Conservation (phyloP, 345 rosid species). For the Orychophragmus violaceus region DNA sequence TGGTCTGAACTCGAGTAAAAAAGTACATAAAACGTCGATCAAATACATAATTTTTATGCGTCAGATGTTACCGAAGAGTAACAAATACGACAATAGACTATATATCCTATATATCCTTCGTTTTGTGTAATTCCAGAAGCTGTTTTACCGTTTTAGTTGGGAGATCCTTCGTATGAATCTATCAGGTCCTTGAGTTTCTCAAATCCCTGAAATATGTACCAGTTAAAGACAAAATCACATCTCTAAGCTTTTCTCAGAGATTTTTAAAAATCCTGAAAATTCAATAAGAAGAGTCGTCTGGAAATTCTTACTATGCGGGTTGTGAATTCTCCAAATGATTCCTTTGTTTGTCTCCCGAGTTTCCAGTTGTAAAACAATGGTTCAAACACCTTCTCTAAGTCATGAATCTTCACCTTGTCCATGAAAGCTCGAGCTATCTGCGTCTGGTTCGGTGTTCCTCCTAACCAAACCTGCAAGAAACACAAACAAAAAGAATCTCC, state of each 20-base stretch:
- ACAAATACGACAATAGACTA: constrained; percentile 19
- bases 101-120: background rate
- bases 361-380: constrained; percentile 88
- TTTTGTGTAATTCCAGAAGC: background rate
- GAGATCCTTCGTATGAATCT: constrained; percentile 56
- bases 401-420: constrained; percentile 86
- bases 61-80: constrained; percentile 43
- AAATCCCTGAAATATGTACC: constrained; percentile 51
- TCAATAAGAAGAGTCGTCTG: background rate
- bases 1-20: background rate
- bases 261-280: background rate
- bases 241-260: background rate
- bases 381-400: constrained; percentile 78
- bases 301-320: constrained; percentile 53
- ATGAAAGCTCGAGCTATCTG: constrained; percentile 65
- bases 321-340: constrained; percentile 82
- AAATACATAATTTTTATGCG: background rate
- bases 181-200: constrained; percentile 73
- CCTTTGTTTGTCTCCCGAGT: constrained; percentile 54
- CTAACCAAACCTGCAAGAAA: constrained; percentile 73
- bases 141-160: background rate
- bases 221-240: background rate
- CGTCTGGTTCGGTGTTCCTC: constrained; percentile 86
- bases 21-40: background rate
- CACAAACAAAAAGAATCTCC: background rate